Evolutionary conservation across 2,329 filamentous ascomycete species (phyloP).

Genomic region (Aspergillus sp.): DNA sequence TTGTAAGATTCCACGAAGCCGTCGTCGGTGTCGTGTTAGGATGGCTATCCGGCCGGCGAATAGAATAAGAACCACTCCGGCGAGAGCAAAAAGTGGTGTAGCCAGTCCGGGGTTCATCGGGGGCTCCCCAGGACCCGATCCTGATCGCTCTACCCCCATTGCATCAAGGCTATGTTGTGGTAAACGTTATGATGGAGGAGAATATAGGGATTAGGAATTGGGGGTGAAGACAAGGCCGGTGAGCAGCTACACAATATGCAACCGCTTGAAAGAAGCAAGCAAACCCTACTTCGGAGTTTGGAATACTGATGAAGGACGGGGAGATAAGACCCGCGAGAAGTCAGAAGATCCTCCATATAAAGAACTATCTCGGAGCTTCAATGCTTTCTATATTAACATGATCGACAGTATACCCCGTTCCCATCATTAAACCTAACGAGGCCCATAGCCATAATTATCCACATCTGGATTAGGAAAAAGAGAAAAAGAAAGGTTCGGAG

Average conservation of each 20-base stretch:
- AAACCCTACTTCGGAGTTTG: no score
- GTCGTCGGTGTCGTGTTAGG: conserved; percentile 17
- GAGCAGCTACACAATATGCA: no score
- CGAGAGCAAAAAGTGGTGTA: conserved; percentile 23
- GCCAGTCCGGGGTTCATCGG: conserved; percentile 26
- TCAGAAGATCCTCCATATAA: no score
- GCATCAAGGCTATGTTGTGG: not conserved
- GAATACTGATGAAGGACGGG: no score
- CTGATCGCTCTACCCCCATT: conserved; percentile 26
- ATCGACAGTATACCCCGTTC: no score
- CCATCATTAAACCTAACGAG: no score
- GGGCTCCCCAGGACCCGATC: conserved; percentile 18
- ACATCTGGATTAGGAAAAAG: not conserved
- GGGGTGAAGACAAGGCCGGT: no score
- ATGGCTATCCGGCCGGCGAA: conserved; percentile 18
- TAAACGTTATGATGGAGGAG: not conserved
- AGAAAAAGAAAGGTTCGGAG: not conserved
- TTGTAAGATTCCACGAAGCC: conserved; percentile 12
- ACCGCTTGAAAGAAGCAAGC: no score
- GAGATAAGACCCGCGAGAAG: no score
- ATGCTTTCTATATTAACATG: no score
- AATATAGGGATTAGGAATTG: not conserved
- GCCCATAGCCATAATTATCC: no score
- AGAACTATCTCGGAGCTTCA: no score
- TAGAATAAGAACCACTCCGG: conserved; percentile 14